Evolutionary conservation across 352 stramenopile species (phyloP).

Genomic region (Phytopythium oedochilum): DNA sequence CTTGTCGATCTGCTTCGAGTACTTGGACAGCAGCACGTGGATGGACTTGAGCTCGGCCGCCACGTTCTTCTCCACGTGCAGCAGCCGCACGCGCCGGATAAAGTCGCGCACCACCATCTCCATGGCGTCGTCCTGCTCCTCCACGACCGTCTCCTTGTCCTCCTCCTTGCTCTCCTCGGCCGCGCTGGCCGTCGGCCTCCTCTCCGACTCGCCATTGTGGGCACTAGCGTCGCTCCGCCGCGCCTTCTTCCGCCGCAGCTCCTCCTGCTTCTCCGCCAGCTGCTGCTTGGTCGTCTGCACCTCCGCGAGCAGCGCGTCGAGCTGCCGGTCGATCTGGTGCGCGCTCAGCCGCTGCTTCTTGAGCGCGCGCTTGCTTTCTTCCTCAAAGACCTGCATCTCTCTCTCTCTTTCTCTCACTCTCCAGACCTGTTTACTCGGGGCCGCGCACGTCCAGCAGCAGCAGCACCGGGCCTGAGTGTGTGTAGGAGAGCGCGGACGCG

Average conservation of each 20-base stretch:
- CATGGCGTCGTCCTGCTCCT: slow-evolving; percentile 59
- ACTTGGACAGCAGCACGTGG: slow-evolving; percentile 69
- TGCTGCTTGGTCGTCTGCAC: slow-evolving; percentile 55
- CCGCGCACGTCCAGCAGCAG: too few relatives aligned
- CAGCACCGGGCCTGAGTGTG: too few relatives aligned
- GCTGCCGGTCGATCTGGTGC: slow-evolving; percentile 52
- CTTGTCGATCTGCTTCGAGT: slow-evolving; percentile 81
- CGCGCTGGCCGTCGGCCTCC: too few relatives aligned
- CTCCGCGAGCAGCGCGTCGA: slow-evolving; percentile 56
- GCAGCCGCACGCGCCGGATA: slow-evolving; percentile 47
- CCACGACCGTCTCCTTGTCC: slow-evolving; percentile 12
- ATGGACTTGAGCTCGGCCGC: slow-evolving; percentile 62
- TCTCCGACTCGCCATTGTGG: slow-evolving; percentile 3
- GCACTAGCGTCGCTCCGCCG: neutral
- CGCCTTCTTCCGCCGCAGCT: slow-evolving; percentile 64
- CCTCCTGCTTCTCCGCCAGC: slow-evolving; percentile 49
- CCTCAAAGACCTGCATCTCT: slow-evolving; percentile 52
- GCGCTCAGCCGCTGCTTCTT: slow-evolving; percentile 69
- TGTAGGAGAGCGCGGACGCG: too few relatives aligned
- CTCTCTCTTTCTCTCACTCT: neutral
- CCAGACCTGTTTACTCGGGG: neutral
- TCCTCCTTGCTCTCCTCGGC: slow-evolving; percentile 18
- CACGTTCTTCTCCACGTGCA: slow-evolving; percentile 74
- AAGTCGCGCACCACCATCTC: slow-evolving; percentile 67
- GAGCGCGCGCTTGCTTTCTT: slow-evolving; percentile 56